Evolutionary conservation across 2,329 filamentous ascomycete genomes (phyloP).

Genomic region (Fusarium torreyae): DNA sequence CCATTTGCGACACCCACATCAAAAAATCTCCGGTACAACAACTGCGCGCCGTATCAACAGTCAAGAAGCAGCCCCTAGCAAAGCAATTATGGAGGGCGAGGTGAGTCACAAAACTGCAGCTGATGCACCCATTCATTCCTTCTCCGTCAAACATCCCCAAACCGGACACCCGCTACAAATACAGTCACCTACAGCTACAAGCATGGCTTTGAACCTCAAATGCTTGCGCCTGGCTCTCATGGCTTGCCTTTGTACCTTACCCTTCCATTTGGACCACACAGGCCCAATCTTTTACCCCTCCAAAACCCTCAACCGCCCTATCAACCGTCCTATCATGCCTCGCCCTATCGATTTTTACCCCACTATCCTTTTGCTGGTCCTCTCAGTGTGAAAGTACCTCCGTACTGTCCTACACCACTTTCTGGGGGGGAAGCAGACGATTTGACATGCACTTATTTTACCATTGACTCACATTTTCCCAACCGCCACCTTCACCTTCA

Average conservation of each 20-base stretch:
- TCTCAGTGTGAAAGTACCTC: conserved; percentile 43
- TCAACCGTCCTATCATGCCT: conserved; percentile 33
- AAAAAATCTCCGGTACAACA: conserved; percentile 29
- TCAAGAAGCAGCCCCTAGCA: conserved; percentile 23
- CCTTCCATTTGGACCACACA: conserved; percentile 15
- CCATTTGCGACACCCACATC: conserved; percentile 36
- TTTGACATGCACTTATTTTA: conserved; percentile 45
- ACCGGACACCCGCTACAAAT: neutral
- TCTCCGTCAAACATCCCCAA: neutral
- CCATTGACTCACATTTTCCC: conserved; percentile 50
- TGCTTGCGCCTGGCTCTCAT: conserved; percentile 25
- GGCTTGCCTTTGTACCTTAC: conserved; percentile 22
- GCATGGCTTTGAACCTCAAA: conserved; percentile 29
- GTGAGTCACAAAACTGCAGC: conserved; percentile 38
- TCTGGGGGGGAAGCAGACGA: conserved; percentile 29
- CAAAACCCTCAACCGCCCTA: conserved; percentile 44
- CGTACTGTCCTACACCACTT: conserved; percentile 44
- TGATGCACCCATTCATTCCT: neutral
- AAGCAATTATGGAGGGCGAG: conserved; percentile 47
- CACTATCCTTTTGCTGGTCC: conserved; percentile 18
- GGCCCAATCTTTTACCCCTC: conserved; percentile 45
- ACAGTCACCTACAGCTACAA: conserved; percentile 3
- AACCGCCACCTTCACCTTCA: conserved; percentile 44
- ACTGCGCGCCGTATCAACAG: conserved; percentile 23
- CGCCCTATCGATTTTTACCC: conserved; percentile 25